Percentiles rank a stretch among this genome's conserved stretches.
Conservation (phyloP, 1,284 basidiomycete genomes). For the Ceratobasidium sp. region DNA sequence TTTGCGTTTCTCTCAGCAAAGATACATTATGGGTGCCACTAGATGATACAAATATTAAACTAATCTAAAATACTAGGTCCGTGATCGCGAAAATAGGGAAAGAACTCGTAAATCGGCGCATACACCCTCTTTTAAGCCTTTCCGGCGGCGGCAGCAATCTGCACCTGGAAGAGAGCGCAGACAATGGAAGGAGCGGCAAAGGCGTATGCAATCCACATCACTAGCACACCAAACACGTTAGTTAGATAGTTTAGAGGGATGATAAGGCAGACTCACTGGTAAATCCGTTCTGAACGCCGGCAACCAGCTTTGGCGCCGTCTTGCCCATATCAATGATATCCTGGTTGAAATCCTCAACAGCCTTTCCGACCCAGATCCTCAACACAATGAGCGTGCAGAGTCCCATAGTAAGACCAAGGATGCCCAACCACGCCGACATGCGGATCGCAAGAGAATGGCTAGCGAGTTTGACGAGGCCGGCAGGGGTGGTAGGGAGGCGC, state of each 20-base stretch:
- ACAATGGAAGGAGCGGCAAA: conserved; percentile 80
- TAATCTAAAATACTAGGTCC: conserved; percentile 17
- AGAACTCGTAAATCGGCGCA: neutral
- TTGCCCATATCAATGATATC: conserved; percentile 67
- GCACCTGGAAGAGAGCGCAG: conserved; percentile 76
- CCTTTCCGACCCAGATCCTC: conserved; percentile 85
- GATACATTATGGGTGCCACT: conserved; percentile 12
- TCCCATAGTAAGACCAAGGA: conserved; percentile 82
- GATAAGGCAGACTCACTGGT: conserved; percentile 67
- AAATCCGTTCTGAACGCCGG: conserved; percentile 77
- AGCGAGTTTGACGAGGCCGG: conserved; percentile 64
- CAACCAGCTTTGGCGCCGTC: conserved; percentile 71
- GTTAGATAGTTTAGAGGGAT: neutral
- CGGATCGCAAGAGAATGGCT: conserved; percentile 72
- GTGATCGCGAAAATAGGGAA: neutral
- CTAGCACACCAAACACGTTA: conserved; percentile 56
- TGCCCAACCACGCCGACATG: conserved; percentile 77
- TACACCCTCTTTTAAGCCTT: conserved; percentile 17
- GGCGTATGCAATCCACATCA: conserved; percentile 82
- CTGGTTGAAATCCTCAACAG: conserved; percentile 79
- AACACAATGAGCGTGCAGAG: conserved; percentile 76
- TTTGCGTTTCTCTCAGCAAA: neutral
- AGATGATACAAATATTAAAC: conserved; percentile 39
- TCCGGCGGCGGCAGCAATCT: conserved; percentile 62
- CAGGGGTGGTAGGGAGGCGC: conserved; percentile 71